A percentile compares a stretch with the other conserved stretches of the same genome.
Conservation (phyloP, 441 rosid genomes). For the Metrosideros polymorpha region DNA sequence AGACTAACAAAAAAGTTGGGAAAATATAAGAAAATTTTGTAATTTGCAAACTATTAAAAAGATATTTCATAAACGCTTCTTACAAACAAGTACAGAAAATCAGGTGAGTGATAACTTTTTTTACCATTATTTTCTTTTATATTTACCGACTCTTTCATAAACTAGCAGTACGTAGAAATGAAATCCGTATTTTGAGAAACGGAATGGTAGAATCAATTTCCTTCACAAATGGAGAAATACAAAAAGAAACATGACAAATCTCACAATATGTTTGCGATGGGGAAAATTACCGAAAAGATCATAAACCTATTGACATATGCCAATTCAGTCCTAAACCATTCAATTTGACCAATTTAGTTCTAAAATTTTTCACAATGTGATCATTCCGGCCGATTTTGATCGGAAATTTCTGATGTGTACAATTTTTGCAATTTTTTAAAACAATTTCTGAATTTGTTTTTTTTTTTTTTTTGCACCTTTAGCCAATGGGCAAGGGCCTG, state of each 20-base stretch:
- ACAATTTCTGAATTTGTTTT: neutral
- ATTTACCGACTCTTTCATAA: neutral
- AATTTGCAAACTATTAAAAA: neutral
- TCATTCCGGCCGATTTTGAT: neutral
- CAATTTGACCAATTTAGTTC: neutral
- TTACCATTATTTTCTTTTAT: neutral
- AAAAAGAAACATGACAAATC: neutral
- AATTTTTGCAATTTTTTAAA: neutral
- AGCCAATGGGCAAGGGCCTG: neutral
- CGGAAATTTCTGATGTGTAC: fast-evolving
- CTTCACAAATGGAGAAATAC: neutral
- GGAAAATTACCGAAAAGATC: neutral
- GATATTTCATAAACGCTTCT: neutral
- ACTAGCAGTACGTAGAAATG: no score
- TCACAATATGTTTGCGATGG: neutral
- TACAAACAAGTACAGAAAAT: neutral
- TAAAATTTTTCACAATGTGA: neutral
- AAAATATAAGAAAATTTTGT: neutral
- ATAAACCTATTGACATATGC: neutral
- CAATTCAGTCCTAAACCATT: neutral
- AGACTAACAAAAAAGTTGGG: neutral
- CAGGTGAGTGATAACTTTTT: neutral
- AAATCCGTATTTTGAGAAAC: no score
- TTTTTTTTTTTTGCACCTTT: neutral
- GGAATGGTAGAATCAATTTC: no score